phyloP scores from a whole-genome alignment of 2,329 filamentous ascomycete genomes.

The Xylaria sp. region DNA sequence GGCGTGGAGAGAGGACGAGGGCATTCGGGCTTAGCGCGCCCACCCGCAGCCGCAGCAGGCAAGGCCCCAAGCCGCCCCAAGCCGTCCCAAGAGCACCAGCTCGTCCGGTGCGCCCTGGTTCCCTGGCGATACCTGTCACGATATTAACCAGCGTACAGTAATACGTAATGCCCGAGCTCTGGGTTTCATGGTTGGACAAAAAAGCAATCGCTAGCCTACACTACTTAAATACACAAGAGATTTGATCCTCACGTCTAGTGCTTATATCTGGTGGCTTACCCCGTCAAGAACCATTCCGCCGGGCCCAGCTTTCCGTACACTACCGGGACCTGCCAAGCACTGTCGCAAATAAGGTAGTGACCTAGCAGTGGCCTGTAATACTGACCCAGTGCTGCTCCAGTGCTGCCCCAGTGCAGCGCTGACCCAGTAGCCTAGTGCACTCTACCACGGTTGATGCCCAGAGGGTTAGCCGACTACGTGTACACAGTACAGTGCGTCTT shows the following conservation, averaged over 20 bases:
- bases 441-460: no score
- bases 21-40: no score
- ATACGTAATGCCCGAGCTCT: no score
- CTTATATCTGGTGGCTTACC: conserved; percentile 11
- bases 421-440: not conserved
- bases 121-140: not conserved
- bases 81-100: not conserved
- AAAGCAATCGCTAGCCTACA: not conserved
- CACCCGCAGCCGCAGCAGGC: not conserved
- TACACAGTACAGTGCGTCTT: not conserved
- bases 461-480: no score
- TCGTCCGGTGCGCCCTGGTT: not conserved
- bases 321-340: conserved; percentile 9
- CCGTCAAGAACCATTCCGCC: conserved; percentile 3
- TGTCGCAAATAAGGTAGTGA: not conserved
- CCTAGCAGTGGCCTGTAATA: no score
- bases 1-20: no score
- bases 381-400: no score
- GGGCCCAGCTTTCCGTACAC: not conserved
- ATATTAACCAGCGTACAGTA: not conserved
- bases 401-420: no score
- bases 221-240: no score
- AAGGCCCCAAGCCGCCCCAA: not conserved
- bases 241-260: not conserved
- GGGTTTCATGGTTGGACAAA: conserved; percentile 4